Evolutionary conservation across 495 filamentous ascomycete genomes (phyloP).

Genomic region (Aspergillus ellipticus): DNA sequence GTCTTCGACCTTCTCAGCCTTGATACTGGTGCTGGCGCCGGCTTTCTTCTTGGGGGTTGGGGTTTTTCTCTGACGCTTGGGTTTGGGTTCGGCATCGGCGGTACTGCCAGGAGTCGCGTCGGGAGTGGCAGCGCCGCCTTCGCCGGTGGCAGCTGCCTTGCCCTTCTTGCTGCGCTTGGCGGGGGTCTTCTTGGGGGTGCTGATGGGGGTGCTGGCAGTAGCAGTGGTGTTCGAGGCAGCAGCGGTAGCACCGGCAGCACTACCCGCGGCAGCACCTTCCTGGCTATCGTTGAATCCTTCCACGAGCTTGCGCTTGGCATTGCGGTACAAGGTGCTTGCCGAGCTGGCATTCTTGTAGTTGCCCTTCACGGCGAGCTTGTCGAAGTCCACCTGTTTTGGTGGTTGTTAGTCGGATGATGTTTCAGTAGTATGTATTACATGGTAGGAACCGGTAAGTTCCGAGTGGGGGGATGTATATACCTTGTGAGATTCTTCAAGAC

Average conservation of each 20-base stretch:
- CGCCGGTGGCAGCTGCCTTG: neutral
- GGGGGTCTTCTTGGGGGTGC: constrained; percentile 18
- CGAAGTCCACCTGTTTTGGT: constrained; percentile 32
- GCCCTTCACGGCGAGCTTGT: constrained; percentile 30
- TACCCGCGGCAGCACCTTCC: neutral
- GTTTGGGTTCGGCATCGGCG: neutral
- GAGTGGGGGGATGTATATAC: constrained; percentile 11
- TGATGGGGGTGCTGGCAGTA: neutral
- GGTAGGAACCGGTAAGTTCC: too few relatives aligned
- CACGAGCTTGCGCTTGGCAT: constrained; percentile 25
- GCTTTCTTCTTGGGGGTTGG: constrained; percentile 10
- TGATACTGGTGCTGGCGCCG: neutral
- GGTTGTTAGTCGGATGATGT: neutral
- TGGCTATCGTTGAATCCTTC: neutral
- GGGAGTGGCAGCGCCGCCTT: neutral
- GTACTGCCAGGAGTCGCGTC: neutral
- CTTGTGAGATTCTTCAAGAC: constrained; percentile 17
- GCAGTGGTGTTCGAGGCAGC: neutral
- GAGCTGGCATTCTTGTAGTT: constrained; percentile 33
- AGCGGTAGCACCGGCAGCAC: neutral
- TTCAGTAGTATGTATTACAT: too few relatives aligned
- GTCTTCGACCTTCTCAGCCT: constrained; percentile 4
- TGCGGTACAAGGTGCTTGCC: constrained; percentile 25
- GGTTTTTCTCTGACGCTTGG: constrained; percentile 12
- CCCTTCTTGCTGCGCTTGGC: constrained; percentile 21